Conservation (phyloP, 2,329 filamentous ascomycete genomes). For the Colletotrichum tamarilloi region DNA sequence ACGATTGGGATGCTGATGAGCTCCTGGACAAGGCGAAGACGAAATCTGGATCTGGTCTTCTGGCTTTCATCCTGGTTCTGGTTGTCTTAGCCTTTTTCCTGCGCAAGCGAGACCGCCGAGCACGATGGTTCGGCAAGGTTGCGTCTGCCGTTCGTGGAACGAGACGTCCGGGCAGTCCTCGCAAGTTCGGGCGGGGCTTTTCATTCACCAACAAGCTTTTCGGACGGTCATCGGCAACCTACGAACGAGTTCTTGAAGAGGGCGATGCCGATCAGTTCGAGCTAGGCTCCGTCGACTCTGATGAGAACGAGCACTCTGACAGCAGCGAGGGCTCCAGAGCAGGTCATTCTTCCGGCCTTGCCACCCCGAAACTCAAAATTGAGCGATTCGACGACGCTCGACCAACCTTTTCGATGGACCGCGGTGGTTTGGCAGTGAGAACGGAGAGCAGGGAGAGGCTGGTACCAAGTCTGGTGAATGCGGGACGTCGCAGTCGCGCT, state of each 20-base stretch:
- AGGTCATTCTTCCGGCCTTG: constrained; percentile 73
- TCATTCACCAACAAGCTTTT: constrained; percentile 74
- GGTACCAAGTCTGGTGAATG: constrained; percentile 65
- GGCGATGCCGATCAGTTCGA: constrained; percentile 82
- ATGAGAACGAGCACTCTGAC: constrained; percentile 73
- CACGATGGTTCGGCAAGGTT: constrained; percentile 68
- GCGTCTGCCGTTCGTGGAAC: constrained; percentile 53
- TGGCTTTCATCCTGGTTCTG: constrained; percentile 82
- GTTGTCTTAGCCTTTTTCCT: constrained; percentile 77
- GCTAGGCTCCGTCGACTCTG: constrained; percentile 73
- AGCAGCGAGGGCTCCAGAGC: constrained; percentile 66
- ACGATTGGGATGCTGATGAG: constrained; percentile 66
- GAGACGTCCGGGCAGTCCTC: constrained; percentile 56
- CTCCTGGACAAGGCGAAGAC: constrained; percentile 75
- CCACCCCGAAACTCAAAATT: constrained; percentile 71
- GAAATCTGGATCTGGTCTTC: constrained; percentile 76
- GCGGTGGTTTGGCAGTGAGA: constrained; percentile 80
- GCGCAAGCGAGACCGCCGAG: constrained; percentile 81
- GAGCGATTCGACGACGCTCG: constrained; percentile 60
- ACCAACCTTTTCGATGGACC: constrained; percentile 62
- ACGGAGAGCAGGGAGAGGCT: constrained; percentile 90
- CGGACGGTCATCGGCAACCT: constrained; percentile 65
- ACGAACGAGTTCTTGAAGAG: constrained; percentile 89
- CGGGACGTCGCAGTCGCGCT: constrained; percentile 67
- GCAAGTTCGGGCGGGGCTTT: constrained; percentile 59